Percentiles rank a stretch among this genome's conserved stretches.
Evolutionary conservation across 2,329 filamentous ascomycete genomes (phyloP).

Genomic region (Neoarthrinium moseri): DNA sequence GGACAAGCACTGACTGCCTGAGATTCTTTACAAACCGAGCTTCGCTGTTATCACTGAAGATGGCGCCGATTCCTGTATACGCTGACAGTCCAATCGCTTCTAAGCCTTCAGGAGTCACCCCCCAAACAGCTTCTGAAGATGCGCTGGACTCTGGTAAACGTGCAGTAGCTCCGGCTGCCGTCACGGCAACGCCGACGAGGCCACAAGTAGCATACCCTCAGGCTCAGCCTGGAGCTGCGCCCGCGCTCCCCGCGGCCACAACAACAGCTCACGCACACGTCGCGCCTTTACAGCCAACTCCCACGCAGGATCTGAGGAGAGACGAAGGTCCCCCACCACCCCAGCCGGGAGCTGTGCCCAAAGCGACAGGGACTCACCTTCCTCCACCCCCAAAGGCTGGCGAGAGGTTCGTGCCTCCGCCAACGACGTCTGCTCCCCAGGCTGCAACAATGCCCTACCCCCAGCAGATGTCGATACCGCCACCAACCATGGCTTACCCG

Average conservation of each 20-base stretch:
- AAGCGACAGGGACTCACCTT: conserved; percentile 33
- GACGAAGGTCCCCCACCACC: conserved; percentile 48
- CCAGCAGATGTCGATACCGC: conserved; percentile 51
- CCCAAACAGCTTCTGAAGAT: conserved; percentile 22
- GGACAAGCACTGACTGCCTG: neutral
- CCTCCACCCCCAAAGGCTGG: conserved; percentile 53
- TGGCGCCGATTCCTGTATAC: conserved; percentile 62
- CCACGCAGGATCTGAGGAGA: conserved; percentile 33
- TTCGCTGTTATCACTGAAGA: conserved; percentile 34
- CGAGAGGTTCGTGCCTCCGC: conserved; percentile 38
- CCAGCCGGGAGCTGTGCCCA: conserved; percentile 56
- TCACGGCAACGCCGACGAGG: conserved; percentile 22
- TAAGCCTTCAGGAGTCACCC: conserved; percentile 42
- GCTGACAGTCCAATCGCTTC: conserved; percentile 57
- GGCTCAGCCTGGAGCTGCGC: conserved; percentile 46
- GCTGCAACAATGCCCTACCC: conserved; percentile 35
- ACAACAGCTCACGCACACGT: conserved; percentile 32
- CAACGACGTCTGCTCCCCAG: conserved; percentile 27
- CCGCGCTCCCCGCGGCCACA: conserved; percentile 43
- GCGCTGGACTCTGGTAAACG: conserved; percentile 16
- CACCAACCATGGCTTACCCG: conserved; percentile 39
- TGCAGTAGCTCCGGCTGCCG: conserved; percentile 29
- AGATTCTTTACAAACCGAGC: neutral
- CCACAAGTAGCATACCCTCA: conserved; percentile 33
- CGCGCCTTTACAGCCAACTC: conserved; percentile 37